These are phyloP conservation scores for Chiua virens DNA, from an alignment of 768 basidiomycete genomes.

Conservation along the genomic window DNA sequence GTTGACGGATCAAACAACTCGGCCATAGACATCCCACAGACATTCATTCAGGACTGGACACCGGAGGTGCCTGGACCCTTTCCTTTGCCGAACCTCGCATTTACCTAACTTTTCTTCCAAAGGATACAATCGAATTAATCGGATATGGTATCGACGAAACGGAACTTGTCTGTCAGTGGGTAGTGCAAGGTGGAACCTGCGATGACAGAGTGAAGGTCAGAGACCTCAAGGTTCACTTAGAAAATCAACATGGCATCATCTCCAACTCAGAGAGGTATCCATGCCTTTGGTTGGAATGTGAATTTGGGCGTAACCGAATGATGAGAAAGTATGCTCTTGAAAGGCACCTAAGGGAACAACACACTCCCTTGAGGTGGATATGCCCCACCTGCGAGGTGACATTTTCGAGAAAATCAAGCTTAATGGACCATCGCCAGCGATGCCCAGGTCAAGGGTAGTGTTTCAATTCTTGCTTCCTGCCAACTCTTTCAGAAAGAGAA, in stretches of 20 bases:
- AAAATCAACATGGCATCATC: background rate
- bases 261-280: background rate
- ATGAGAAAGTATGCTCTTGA: background rate
- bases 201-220: background rate
- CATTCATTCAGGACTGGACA: too few relatives aligned
- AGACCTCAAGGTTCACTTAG: background rate
- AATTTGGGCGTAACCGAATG: too few relatives aligned
- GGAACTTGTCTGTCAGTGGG: background rate
- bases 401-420: background rate
- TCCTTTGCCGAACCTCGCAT: too few relatives aligned
- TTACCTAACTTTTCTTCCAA: background rate
- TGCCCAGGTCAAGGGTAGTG: background rate
- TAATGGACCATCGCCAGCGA: background rate
- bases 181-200: background rate
- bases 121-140: constrained; percentile 1
- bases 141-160: background rate
- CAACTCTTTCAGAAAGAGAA: too few relatives aligned
- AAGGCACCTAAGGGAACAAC: background rate
- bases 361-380: background rate
- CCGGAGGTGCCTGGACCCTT: too few relatives aligned
- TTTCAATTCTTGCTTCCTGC: too few relatives aligned
- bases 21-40: too few relatives aligned
- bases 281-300: background rate
- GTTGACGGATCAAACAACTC: too few relatives aligned
- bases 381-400: constrained; percentile 1